Evolutionary conservation across 2,329 filamentous ascomycete species (phyloP).

Genomic region (Fusarium succisae): DNA sequence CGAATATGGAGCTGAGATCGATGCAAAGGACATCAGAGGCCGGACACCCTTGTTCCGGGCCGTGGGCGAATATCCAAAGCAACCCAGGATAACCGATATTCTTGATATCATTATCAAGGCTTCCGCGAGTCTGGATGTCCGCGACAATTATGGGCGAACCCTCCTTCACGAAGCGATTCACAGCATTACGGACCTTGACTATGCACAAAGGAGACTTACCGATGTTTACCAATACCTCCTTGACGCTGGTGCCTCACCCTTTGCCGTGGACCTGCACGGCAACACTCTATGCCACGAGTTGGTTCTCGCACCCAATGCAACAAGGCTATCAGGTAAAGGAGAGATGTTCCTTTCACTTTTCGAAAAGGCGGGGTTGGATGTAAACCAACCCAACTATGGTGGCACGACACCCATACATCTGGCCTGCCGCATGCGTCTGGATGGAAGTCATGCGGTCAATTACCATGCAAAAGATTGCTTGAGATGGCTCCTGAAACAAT

Average conservation of each 20-base stretch:
- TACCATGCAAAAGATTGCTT: background rate
- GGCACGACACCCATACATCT: conserved; percentile 30
- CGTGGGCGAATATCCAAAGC: background rate
- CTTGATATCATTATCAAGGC: conserved; percentile 1
- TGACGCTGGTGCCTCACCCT: conserved; percentile 14
- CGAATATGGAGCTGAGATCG: conserved; percentile 5
- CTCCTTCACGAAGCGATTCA: conserved; percentile 19
- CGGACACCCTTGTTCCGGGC: conserved; percentile 12
- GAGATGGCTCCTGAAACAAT: conserved; percentile 1
- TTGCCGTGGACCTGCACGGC: conserved; percentile 14
- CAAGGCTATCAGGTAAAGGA: background rate
- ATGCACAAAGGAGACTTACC: background rate
- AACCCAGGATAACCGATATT: background rate
- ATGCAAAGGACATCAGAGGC: conserved; percentile 14
- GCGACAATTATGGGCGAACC: conserved; percentile 13
- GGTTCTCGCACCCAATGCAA: background rate
- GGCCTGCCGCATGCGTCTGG: background rate
- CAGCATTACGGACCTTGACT: background rate
- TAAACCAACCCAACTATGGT: conserved; percentile 8
- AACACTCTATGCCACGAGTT: conserved; percentile 32
- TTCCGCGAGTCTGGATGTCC: background rate
- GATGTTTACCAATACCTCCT: conserved; percentile 7
- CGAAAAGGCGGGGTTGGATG: conserved; percentile 1
- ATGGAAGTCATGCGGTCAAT: background rate
- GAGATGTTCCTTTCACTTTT: background rate